Conservation (phyloP, 495 filamentous ascomycete species). For the Lindgomyces ingoldianus region DNA sequence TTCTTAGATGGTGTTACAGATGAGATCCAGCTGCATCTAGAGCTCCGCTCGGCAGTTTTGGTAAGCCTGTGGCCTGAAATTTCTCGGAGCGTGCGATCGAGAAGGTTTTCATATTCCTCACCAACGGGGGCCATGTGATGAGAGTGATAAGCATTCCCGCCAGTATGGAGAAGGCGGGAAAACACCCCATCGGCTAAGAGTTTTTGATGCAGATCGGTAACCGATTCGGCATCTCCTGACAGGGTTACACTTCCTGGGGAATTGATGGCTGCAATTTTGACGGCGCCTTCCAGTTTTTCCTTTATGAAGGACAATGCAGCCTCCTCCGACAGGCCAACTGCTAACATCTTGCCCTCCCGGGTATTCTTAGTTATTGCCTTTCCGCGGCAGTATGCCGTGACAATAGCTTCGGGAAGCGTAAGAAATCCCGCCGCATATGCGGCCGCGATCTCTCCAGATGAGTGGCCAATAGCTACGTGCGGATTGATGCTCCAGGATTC, state of each 20-base stretch:
- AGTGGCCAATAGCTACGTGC: conserved; percentile 2
- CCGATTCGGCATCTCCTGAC: not conserved
- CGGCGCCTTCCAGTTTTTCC: not conserved
- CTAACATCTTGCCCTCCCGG: conserved; percentile 11
- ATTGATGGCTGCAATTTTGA: conserved; percentile 20
- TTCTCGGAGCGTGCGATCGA: not conserved
- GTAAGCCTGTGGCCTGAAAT: not conserved
- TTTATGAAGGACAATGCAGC: not conserved
- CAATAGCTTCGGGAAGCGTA: conserved; percentile 6
- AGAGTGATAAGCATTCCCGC: conserved; percentile 23
- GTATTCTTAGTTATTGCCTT: not conserved
- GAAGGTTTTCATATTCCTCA: not conserved
- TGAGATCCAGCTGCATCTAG: not conserved
- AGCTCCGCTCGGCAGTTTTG: no score
- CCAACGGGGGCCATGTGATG: conserved; percentile 9
- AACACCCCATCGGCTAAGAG: conserved; percentile 4
- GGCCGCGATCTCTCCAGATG: conserved; percentile 28
- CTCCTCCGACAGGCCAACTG: conserved; percentile 3
- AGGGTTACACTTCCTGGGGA: conserved; percentile 19
- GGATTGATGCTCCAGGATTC: conserved; percentile 1
- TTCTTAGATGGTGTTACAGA: not conserved
- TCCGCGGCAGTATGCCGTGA: conserved; percentile 15
- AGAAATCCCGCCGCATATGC: conserved; percentile 13
- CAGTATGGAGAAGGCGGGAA: conserved; percentile 1
- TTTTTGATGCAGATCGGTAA: not conserved